Evolutionary conservation across 2,329 filamentous ascomycete genomes (phyloP).

Genomic region (Trichoderma simmonsii): DNA sequence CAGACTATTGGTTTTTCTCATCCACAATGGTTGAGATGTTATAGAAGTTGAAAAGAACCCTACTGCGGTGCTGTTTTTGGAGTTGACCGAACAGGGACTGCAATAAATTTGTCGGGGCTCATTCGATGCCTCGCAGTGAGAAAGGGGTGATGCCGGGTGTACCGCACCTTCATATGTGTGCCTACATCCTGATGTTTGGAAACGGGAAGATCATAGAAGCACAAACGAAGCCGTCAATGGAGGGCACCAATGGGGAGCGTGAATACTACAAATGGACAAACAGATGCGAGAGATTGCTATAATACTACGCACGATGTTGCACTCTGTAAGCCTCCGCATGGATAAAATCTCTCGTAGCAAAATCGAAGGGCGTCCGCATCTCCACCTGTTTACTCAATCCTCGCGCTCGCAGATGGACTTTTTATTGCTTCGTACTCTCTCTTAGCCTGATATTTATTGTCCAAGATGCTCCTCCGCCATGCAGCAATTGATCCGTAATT

Average conservation of each 20-base stretch:
- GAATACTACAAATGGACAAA: neutral
- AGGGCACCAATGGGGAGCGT: neutral
- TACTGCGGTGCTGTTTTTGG: neutral
- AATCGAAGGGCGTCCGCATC: neutral
- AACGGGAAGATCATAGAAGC: neutral
- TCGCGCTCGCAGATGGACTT: neutral
- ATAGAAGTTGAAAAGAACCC: neutral
- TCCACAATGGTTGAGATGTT: neutral
- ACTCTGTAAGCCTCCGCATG: neutral
- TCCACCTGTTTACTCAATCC: neutral
- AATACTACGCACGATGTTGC: neutral
- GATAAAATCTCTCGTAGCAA: neutral
- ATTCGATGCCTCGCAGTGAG: neutral
- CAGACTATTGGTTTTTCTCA: neutral
- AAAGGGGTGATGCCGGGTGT: neutral
- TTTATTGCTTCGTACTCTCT: neutral
- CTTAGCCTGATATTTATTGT: neutral
- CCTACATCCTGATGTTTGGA: neutral
- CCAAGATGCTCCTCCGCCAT: neutral
- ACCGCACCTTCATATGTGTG: neutral
- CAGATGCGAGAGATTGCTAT: neutral
- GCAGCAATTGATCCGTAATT: neutral
- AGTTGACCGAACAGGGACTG: neutral
- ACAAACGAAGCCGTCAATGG: too few relatives aligned
- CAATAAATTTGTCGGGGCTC: neutral